Evolutionary conservation across 2,329 filamentous ascomycete species (phyloP).

Genomic region (Fusarium stilboides): DNA sequence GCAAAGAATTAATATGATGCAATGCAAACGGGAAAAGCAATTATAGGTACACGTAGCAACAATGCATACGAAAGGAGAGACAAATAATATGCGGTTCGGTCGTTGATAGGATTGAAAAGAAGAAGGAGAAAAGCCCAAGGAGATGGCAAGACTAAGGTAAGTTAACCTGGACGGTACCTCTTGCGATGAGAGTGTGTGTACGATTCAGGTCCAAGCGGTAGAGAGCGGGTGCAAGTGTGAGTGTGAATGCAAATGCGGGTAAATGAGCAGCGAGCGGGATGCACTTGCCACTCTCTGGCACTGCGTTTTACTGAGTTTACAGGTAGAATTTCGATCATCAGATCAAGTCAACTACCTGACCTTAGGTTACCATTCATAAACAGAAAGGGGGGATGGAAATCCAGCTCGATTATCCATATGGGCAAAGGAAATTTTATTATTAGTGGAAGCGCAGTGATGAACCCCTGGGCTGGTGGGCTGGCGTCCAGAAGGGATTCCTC

Average conservation of each 20-base stretch:
- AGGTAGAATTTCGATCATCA: neutral
- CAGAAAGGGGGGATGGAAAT: conserved; percentile 7
- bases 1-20: conserved; percentile 32
- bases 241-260: conserved; percentile 17
- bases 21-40: conserved; percentile 39
- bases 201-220: conserved; percentile 45
- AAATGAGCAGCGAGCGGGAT: conserved; percentile 8
- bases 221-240: conserved; percentile 22
- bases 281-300: conserved; percentile 38
- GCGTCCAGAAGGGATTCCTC: conserved; percentile 27
- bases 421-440: conserved; percentile 11
- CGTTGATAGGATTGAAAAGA: conserved; percentile 35
- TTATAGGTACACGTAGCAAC: conserved; percentile 19
- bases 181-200: conserved; percentile 37
- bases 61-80: conserved; percentile 39
- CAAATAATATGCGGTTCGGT: conserved; percentile 34
- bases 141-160: conserved; percentile 28
- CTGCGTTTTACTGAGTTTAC: conserved; percentile 18
- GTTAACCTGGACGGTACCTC: conserved; percentile 32
- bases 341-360: neutral
- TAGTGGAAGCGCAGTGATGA: conserved; percentile 16
- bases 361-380: neutral
- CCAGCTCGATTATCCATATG: neutral
- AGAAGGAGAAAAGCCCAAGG: conserved; percentile 37
- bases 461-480: conserved; percentile 30